Conservation (phyloP, 495 filamentous ascomycete species). For the Platismatia glauca region DNA sequence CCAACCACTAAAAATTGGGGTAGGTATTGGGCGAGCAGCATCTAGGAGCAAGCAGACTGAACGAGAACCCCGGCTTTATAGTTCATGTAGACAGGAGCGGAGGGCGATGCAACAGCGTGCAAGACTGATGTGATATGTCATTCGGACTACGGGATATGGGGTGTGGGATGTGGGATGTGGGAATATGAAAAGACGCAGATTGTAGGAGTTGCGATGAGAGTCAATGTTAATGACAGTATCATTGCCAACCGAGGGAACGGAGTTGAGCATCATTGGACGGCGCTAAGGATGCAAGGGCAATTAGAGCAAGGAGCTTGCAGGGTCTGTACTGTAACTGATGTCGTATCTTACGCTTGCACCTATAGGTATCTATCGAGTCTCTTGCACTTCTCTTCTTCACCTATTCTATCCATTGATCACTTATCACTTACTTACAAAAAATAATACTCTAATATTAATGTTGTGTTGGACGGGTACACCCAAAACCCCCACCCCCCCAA, state of each 20-base stretch:
- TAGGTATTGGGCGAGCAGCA: not conserved
- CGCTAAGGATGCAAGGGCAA: conserved; percentile 1
- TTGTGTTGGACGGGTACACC: too few species aligned
- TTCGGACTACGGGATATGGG: not conserved
- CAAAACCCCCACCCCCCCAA: too few species aligned
- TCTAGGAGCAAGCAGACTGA: not conserved
- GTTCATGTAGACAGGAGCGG: not conserved
- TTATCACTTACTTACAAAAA: not conserved
- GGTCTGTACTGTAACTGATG: not conserved
- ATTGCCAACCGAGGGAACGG: not conserved
- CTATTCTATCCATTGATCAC: too few species aligned
- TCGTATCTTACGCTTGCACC: not conserved
- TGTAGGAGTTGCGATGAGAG: not conserved
- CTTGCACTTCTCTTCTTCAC: too few species aligned
- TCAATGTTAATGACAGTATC: not conserved
- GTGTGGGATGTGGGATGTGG: too few species aligned
- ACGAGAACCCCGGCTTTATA: not conserved
- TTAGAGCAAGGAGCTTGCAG: not conserved
- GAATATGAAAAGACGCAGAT: too few species aligned
- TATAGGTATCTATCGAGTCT: not conserved
- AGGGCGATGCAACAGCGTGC: not conserved
- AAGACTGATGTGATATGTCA: not conserved
- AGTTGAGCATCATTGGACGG: not conserved
- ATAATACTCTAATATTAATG: not conserved
- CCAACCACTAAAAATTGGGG: not conserved